A percentile compares a stretch with the other conserved stretches of the same genome.
Evolutionary conservation across 192 early-diverging fungal species (phyloP).

Genomic region (Dissophora globulifera): DNA sequence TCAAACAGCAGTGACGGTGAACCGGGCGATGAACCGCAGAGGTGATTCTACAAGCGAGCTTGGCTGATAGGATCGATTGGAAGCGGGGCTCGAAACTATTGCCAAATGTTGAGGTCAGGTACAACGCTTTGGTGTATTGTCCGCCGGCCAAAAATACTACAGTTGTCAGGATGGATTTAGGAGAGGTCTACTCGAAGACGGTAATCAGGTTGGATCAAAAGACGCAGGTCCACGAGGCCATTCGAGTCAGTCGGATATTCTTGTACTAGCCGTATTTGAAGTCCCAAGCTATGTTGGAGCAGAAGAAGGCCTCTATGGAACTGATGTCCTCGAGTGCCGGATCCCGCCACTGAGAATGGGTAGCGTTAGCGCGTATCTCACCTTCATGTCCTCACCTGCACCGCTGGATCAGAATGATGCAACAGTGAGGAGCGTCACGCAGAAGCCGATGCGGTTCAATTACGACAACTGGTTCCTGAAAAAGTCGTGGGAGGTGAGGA

Average conservation of each 20-base stretch:
- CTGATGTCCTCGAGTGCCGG: not conserved
- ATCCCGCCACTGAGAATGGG: not conserved
- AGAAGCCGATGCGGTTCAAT: no score
- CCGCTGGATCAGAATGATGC: no score
- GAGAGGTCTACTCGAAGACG: constrained; percentile 2
- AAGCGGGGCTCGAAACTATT: not conserved
- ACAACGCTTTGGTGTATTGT: not conserved
- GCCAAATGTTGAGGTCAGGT: not conserved
- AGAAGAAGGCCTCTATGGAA: not conserved
- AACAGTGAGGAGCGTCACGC: no score
- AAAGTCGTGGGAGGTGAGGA: not conserved
- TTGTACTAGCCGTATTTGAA: not conserved
- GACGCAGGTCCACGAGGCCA: not conserved
- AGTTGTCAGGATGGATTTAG: not conserved
- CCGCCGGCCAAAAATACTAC: not conserved
- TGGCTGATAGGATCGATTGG: not conserved
- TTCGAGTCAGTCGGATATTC: not conserved
- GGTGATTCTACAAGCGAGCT: no score
- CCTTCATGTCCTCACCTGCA: not conserved
- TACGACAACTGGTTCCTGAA: not conserved
- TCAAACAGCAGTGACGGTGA: no score
- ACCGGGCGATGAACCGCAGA: no score
- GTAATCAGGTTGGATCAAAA: not conserved
- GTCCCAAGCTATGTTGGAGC: not conserved
- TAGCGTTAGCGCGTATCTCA: not conserved